Conservation (phyloP, 129 eudicot species). For the Arctium minus region DNA sequence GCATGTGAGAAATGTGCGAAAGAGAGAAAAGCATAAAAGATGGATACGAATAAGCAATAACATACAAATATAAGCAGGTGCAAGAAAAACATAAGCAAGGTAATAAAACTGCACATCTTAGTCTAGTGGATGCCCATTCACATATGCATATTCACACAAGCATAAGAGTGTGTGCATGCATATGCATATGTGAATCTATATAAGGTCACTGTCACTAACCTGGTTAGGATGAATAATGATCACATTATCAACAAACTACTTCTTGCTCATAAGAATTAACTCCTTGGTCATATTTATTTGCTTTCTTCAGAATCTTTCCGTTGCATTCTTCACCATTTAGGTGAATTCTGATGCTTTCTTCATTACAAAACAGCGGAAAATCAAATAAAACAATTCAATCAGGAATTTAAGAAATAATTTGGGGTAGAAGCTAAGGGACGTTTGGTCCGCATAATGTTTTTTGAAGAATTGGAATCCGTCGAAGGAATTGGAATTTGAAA, state of each 20-base stretch:
- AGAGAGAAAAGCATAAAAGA: not conserved
- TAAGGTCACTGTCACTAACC: not conserved
- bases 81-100: not conserved
- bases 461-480: too few species aligned
- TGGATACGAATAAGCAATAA: not conserved
- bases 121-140: not conserved
- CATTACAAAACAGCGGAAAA: not conserved
- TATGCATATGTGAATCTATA: constrained; percentile 6
- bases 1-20: not conserved
- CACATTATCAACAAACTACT: not conserved
- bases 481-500: too few species aligned
- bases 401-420: not conserved
- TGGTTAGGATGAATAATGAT: not conserved
- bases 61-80: not conserved
- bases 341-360: not conserved
- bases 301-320: constrained; percentile 7
- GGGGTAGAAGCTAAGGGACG: not conserved
- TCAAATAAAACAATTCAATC: constrained; percentile 11
- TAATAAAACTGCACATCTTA: too few species aligned
- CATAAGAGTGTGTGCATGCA: not conserved
- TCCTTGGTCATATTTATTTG: not conserved
- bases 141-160: too few species aligned
- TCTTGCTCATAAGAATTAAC: not conserved
- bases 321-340: not conserved
- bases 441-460: not conserved